Evolutionary conservation across 2,329 filamentous ascomycete genomes (phyloP).

Genomic region (Cladosporium cucumerinum): DNA sequence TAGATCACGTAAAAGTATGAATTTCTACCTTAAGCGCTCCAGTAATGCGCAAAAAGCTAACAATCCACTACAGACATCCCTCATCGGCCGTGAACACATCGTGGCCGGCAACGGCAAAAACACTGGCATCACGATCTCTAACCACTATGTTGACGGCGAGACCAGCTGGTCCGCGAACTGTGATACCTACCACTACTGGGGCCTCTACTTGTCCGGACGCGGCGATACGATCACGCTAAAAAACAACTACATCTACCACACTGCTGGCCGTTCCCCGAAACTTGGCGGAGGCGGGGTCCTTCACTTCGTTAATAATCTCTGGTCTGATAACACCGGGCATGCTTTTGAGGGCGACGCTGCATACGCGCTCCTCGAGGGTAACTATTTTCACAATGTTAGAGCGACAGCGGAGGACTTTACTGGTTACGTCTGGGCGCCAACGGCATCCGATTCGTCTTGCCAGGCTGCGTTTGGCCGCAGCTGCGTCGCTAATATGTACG

Average conservation of each 20-base stretch:
- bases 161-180: conserved; percentile 56
- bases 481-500: conserved; percentile 48
- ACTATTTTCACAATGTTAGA: conserved; percentile 33
- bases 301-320: conserved; percentile 61
- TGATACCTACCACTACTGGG: conserved; percentile 60
- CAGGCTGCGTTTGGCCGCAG: conserved; percentile 42
- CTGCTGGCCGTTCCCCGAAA: conserved; percentile 58
- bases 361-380: conserved; percentile 27
- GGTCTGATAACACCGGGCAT: conserved; percentile 53
- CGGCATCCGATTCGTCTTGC: conserved; percentile 16
- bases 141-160: conserved; percentile 57
- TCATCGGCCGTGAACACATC: conserved; percentile 59
- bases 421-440: conserved; percentile 45
- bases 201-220: conserved; percentile 55
- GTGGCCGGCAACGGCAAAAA: conserved; percentile 54
- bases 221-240: conserved; percentile 57
- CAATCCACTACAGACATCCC: conserved; percentile 40
- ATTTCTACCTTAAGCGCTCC: too few relatives aligned
- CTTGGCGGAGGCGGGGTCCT: conserved; percentile 53
- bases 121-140: conserved; percentile 58
- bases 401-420: conserved; percentile 53
- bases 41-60: not conserved
- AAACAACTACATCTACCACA: conserved; percentile 60
- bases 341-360: conserved; percentile 48
- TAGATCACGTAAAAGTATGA: conserved; percentile 37